These are phyloP conservation scores for Ogataea trehalophila DNA, from an alignment of 805 yeast species.

Conservation along the genomic window DNA sequence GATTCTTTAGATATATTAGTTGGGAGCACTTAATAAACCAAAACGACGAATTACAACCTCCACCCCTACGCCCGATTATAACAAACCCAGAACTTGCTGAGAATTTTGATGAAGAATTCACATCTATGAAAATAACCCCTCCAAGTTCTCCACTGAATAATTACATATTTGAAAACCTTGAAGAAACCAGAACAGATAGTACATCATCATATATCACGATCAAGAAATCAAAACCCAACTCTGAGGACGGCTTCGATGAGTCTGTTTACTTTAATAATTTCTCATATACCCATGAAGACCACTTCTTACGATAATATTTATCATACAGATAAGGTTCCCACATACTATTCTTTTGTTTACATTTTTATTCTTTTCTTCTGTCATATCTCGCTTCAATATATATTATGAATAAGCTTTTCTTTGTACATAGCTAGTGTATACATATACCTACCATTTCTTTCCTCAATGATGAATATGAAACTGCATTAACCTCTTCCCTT, in stretches of 20 bases:
- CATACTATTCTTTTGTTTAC: background rate
- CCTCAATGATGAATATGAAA: background rate
- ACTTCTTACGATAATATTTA: conserved; percentile 3
- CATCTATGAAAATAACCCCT: conserved; percentile 54
- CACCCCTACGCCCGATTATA: conserved; percentile 80
- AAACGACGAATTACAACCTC: conserved; percentile 51
- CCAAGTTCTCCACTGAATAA: conserved; percentile 30
- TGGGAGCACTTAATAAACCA: conserved; percentile 59
- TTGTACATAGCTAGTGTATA: too few relatives aligned
- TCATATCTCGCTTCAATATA: background rate
- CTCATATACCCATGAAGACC: conserved; percentile 27
- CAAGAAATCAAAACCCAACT: conserved; percentile 23
- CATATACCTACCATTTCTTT: too few relatives aligned
- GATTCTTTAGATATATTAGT: conserved; percentile 71
- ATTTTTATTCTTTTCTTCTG: background rate
- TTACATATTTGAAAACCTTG: conserved; percentile 24
- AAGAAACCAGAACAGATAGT: conserved; percentile 28
- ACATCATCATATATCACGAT: conserved; percentile 30
- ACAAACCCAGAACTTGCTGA: conserved; percentile 82
- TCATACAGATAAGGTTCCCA: background rate
- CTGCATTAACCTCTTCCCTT: conserved; percentile 3
- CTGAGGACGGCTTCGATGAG: conserved; percentile 22
- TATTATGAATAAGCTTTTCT: too few relatives aligned
- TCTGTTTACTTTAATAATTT: conserved; percentile 32
- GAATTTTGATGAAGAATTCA: conserved; percentile 77